These are phyloP conservation scores for Exsudoporus floridanus DNA, from an alignment of 1,284 basidiomycete genomes.

Conservation along the genomic window DNA sequence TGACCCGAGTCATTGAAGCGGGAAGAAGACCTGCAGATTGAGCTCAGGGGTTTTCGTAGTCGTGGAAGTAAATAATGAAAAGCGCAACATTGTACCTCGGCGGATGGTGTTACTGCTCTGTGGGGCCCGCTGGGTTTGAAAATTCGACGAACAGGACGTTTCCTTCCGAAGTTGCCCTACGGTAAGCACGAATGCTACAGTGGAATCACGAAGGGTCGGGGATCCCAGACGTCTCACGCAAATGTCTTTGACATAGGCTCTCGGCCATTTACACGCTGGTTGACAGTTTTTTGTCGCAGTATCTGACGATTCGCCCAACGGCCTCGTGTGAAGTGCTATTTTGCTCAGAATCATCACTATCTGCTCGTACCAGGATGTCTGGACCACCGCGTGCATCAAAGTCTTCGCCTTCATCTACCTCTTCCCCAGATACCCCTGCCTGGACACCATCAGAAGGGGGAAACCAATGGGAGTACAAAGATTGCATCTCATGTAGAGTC, in stretches of 20 bases:
- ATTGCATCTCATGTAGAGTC: conserved; percentile 52
- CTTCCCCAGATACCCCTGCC: neutral
- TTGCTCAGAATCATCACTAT: neutral
- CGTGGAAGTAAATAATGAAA: neutral
- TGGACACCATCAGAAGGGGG: conserved; percentile 4
- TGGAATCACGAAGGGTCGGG: neutral
- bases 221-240: neutral
- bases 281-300: neutral
- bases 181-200: neutral
- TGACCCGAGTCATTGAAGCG: neutral
- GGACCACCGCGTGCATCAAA: conserved; percentile 12
- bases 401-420: neutral
- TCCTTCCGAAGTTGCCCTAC: neutral
- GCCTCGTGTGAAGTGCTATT: neutral
- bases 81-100: neutral
- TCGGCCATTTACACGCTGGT: neutral
- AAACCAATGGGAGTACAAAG: conserved; percentile 32
- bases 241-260: neutral
- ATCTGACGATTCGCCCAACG: neutral
- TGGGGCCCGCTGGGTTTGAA: neutral
- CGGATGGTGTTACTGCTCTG: too few species aligned
- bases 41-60: neutral
- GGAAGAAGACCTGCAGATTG: neutral
- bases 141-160: neutral
- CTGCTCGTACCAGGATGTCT: conserved; percentile 13